These are phyloP conservation scores for Colletotrichum simmondsii DNA, from an alignment of 2,329 filamentous ascomycete genomes.

Conservation along the genomic window DNA sequence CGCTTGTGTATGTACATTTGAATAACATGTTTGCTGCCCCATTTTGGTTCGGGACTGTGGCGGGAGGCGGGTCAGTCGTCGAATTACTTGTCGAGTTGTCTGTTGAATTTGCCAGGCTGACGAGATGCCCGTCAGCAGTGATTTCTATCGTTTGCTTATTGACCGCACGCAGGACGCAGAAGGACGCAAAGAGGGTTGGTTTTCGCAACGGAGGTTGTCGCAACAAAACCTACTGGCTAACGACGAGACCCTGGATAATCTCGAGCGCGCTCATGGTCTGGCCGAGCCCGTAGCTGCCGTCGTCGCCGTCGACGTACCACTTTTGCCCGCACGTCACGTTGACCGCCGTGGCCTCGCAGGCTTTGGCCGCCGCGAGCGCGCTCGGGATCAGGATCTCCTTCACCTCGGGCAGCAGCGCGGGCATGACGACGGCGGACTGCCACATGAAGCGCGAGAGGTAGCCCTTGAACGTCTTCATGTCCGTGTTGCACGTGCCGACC, in stretches of 20 bases:
- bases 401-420: slow-evolving; percentile 61
- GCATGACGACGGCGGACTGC: slow-evolving; percentile 65
- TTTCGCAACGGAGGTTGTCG: not conserved
- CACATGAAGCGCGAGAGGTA: slow-evolving; percentile 74
- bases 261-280: slow-evolving; percentile 75
- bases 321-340: slow-evolving; percentile 68
- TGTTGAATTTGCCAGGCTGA: not conserved
- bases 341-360: slow-evolving; percentile 66
- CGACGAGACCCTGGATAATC: slow-evolving; percentile 66
- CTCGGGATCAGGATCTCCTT: slow-evolving; percentile 60
- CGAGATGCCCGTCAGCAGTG: not conserved
- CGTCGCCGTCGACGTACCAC: slow-evolving; percentile 70
- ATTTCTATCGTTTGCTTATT: too few species aligned
- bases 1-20: not conserved
- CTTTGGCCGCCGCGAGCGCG: slow-evolving; percentile 64
- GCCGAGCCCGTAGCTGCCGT: slow-evolving; percentile 66
- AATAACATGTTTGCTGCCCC: not conserved
- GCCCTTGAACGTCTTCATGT: slow-evolving; percentile 76
- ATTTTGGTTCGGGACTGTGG: not conserved
- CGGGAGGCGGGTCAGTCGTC: not conserved
- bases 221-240: slow-evolving; percentile 52
- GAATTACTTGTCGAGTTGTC: not conserved
- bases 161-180: too few species aligned
- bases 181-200: not conserved
- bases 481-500: slow-evolving; percentile 65